phyloP scores from a whole-genome alignment of 1,284 basidiomycete genomes.

The Ustilago xerochloae region DNA sequence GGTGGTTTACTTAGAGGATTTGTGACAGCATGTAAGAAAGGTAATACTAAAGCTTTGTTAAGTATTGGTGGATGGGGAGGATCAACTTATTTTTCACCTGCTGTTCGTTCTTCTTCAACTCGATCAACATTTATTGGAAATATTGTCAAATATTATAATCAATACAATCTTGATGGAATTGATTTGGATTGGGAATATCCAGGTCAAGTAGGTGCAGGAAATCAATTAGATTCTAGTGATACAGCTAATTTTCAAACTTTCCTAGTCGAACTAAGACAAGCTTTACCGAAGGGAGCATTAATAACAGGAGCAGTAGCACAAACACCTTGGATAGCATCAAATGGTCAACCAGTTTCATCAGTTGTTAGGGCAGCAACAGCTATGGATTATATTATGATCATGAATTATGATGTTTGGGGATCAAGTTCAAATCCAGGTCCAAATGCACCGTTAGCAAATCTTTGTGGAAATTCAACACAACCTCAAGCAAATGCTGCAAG shows the following conservation, averaged over 20 bases:
- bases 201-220: conserved; percentile 14
- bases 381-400: conserved; percentile 60
- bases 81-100: conserved; percentile 50
- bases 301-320: conserved; percentile 56
- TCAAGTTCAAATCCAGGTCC: conserved; percentile 43
- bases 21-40: conserved; percentile 45
- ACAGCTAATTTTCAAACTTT: conserved; percentile 60
- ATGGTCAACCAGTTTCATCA: conserved; percentile 45
- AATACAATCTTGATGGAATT: conserved; percentile 73
- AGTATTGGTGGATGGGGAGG: conserved; percentile 60
- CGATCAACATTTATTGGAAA: conserved; percentile 42
- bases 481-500: conserved; percentile 54
- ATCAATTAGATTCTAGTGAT: conserved; percentile 61
- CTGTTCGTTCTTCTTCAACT: conserved; percentile 34
- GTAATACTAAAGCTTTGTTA: conserved; percentile 45
- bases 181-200: conserved; percentile 74
- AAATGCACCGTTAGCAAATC: conserved; percentile 60
- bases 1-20: conserved; percentile 34
- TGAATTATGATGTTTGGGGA: conserved; percentile 66
- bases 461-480: conserved; percentile 59
- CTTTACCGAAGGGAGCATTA: conserved; percentile 69
- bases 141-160: conserved; percentile 69
- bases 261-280: conserved; percentile 67
- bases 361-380: conserved; percentile 47
- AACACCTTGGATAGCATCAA: conserved; percentile 38